These are phyloP conservation scores for Daldinia decipiens DNA, from an alignment of 495 filamentous ascomycete genomes.

Conservation along the genomic window DNA sequence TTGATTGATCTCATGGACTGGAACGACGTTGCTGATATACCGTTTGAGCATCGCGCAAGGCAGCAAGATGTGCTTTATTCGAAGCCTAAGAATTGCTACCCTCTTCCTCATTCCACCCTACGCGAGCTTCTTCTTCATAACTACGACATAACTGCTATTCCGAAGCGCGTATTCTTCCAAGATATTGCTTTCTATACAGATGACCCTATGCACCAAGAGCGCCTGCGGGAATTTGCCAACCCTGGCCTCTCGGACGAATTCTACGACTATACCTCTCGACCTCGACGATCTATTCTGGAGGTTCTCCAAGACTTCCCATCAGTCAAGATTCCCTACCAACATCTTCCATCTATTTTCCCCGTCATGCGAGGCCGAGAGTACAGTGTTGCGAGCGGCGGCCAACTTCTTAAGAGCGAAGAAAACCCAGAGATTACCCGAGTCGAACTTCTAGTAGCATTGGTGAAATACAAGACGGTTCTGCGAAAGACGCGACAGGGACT, in stretches of 20 bases:
- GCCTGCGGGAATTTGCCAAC: slow-evolving; percentile 82
- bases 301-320: slow-evolving; percentile 88
- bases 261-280: slow-evolving; percentile 94
- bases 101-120: slow-evolving; percentile 68
- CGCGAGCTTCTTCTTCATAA: slow-evolving; percentile 80
- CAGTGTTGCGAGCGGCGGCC: slow-evolving; percentile 82
- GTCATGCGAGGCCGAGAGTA: slow-evolving; percentile 82
- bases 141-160: slow-evolving; percentile 88
- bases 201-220: slow-evolving; percentile 78
- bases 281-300: slow-evolving; percentile 89
- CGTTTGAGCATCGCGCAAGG: slow-evolving; percentile 57
- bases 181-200: slow-evolving; percentile 75
- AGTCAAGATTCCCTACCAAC: slow-evolving; percentile 81
- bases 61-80: slow-evolving; percentile 39
- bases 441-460: slow-evolving; percentile 87
- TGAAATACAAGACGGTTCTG: slow-evolving; percentile 90
- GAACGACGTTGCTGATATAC: slow-evolving; percentile 73
- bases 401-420: slow-evolving; percentile 7
- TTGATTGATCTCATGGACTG: slow-evolving; percentile 82
- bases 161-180: slow-evolving; percentile 85
- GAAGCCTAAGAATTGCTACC: slow-evolving; percentile 39
- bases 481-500: slow-evolving; percentile 86
- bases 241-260: slow-evolving; percentile 85
- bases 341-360: slow-evolving; percentile 76
- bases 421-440: slow-evolving; percentile 56